Percentiles rank a stretch among this genome's conserved stretches.
These are phyloP conservation scores for Ascosphaera aggregata DNA, from an alignment of 2,329 filamentous ascomycete species.

Conservation along the genomic window DNA sequence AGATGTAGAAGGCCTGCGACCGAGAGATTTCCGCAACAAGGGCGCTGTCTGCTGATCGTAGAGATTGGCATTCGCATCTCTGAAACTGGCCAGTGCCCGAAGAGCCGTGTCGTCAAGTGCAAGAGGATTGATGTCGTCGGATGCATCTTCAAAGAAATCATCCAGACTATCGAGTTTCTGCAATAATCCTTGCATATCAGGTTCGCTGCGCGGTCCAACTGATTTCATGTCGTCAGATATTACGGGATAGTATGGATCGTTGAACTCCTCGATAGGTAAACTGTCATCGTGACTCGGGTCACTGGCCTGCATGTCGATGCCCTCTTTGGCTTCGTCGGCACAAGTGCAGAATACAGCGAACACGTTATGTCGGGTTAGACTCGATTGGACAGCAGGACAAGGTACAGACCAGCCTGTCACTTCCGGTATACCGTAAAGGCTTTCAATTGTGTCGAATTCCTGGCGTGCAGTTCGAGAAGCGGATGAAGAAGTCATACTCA, in stretches of 20 bases:
- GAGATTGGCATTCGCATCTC: slow-evolving; percentile 54
- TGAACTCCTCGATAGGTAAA: slow-evolving; percentile 74
- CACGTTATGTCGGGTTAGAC: slow-evolving; percentile 70
- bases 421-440: slow-evolving; percentile 88
- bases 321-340: slow-evolving; percentile 38
- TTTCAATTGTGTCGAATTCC: slow-evolving; percentile 85
- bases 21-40: slow-evolving; percentile 62
- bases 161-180: slow-evolving; percentile 56
- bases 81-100: slow-evolving; percentile 33
- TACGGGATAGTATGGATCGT: slow-evolving; percentile 49
- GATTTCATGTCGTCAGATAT: slow-evolving; percentile 79
- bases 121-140: slow-evolving; percentile 34
- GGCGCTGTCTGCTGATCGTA: slow-evolving; percentile 89
- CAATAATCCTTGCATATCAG: slow-evolving; percentile 61
- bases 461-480: slow-evolving; percentile 72
- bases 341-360: slow-evolving; percentile 94
- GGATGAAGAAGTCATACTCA: slow-evolving; percentile 80
- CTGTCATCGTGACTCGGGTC: slow-evolving; percentile 66
- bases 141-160: slow-evolving; percentile 54
- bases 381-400: slow-evolving; percentile 71
- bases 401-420: slow-evolving; percentile 92
- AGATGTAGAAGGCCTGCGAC: slow-evolving; percentile 43
- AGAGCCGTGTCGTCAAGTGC: slow-evolving; percentile 15
- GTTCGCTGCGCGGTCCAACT: slow-evolving; percentile 39
- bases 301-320: slow-evolving; percentile 23